These are phyloP conservation scores for Talaromyces sp. DNA, from an alignment of 2,329 filamentous ascomycete species.

Conservation along the genomic window DNA sequence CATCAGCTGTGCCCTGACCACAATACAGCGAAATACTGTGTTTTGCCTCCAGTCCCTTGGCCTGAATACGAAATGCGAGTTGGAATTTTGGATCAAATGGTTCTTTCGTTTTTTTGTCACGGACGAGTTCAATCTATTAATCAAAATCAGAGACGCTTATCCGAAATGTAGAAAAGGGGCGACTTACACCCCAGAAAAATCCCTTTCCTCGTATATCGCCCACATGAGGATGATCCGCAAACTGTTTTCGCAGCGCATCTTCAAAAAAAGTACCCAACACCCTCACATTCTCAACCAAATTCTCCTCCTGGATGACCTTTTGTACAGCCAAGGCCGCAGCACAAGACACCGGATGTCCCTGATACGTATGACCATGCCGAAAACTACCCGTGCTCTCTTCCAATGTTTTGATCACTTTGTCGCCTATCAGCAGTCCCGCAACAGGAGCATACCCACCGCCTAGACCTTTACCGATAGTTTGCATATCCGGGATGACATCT, in stretches of 20 bases:
- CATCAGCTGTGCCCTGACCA: constrained; percentile 59
- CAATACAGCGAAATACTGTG: constrained; percentile 61
- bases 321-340: constrained; percentile 60
- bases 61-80: constrained; percentile 50
- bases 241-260: constrained; percentile 40
- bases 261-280: constrained; percentile 50
- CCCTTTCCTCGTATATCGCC: constrained; percentile 59
- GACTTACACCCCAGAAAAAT: constrained; percentile 57
- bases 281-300: constrained; percentile 57
- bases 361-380: constrained; percentile 60
- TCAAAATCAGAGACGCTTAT: not conserved
- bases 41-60: constrained; percentile 44
- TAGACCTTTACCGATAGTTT: constrained; percentile 59
- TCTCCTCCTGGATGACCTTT: constrained; percentile 56
- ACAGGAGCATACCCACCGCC: constrained; percentile 56
- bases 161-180: not conserved
- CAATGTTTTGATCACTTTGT: constrained; percentile 49
- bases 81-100: constrained; percentile 48
- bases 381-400: constrained; percentile 49
- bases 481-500: constrained; percentile 56
- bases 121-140: constrained; percentile 54
- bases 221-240: constrained; percentile 49
- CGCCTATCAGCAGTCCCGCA: constrained; percentile 53
- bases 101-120: constrained; percentile 52
- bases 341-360: constrained; percentile 56